Conservation (phyloP, 306 rosid species). For the Cicer bijugum region DNA sequence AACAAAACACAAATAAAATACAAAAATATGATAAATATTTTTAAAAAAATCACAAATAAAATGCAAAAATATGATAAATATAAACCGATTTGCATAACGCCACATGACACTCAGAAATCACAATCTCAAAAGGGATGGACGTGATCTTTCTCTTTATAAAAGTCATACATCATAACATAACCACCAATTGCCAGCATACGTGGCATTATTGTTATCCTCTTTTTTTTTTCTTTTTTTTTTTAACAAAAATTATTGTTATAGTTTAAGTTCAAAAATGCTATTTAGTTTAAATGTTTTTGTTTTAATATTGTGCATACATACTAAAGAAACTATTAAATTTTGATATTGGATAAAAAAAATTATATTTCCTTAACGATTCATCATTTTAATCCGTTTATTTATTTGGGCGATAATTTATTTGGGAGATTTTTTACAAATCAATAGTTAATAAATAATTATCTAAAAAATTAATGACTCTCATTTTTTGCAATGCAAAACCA, state of each 20-base stretch:
- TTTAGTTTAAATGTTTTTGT: no score
- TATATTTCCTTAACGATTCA: no score
- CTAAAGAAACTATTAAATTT: no score
- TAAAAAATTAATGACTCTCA: no score
- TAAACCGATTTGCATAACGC: background rate
- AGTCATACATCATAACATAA: constrained; percentile 27
- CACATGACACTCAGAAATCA: background rate
- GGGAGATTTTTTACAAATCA: no score
- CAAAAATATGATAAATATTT: background rate
- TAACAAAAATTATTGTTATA: constrained; percentile 35
- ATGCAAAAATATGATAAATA: background rate
- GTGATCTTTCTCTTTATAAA: constrained; percentile 34
- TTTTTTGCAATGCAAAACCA: no score
- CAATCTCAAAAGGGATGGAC: constrained; percentile 39
- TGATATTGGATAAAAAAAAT: no score
- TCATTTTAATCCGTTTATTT: no score
- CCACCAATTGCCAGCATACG: constrained; percentile 24
- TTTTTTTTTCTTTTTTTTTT: no score
- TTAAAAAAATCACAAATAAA: background rate
- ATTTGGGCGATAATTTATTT: no score
- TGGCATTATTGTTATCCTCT: constrained; percentile 45
- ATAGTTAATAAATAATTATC: no score
- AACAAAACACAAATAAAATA: background rate
- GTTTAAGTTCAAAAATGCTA: constrained; percentile 4
- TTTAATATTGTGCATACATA: no score